Conservation (phyloP, 2,329 filamentous ascomycete species). For the Aspergillus pseudotamarii region DNA sequence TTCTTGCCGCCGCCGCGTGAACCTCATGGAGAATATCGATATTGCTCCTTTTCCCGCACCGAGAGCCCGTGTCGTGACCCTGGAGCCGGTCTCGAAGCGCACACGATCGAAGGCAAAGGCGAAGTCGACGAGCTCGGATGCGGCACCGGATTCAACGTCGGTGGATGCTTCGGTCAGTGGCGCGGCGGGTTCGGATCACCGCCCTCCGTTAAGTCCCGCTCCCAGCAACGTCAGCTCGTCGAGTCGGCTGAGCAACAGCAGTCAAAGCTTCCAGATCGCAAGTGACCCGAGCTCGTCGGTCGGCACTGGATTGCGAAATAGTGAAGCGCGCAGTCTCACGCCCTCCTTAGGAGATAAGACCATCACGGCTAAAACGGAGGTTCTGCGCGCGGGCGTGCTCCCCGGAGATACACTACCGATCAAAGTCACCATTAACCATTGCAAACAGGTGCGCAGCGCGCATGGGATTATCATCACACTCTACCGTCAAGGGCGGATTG, state of each 20-base stretch:
- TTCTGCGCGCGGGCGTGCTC: constrained; percentile 79
- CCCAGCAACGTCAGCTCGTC: constrained; percentile 72
- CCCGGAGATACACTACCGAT: constrained; percentile 82
- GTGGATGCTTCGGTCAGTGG: constrained; percentile 49
- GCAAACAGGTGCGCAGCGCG: constrained; percentile 85
- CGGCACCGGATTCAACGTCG: constrained; percentile 48
- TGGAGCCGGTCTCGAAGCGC: constrained; percentile 81
- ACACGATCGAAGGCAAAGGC: constrained; percentile 60
- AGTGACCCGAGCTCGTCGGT: constrained; percentile 46
- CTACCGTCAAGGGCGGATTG: constrained; percentile 87
- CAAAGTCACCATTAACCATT: constrained; percentile 81
- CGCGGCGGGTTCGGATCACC: constrained; percentile 34
- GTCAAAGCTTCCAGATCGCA: constrained; percentile 58
- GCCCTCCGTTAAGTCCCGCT: constrained; percentile 49
- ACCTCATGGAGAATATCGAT: constrained; percentile 80
- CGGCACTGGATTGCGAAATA: constrained; percentile 44
- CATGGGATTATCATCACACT: constrained; percentile 91
- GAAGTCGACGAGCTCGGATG: constrained; percentile 49
- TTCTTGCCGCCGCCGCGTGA: constrained; percentile 78
- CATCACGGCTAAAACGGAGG: constrained; percentile 83
- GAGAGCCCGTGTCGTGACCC: constrained; percentile 77
- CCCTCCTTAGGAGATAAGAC: constrained; percentile 68
- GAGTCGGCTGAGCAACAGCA: constrained; percentile 69
- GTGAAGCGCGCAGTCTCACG: constrained; percentile 54
- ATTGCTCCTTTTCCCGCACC: constrained; percentile 74